A percentile compares a stretch with the other conserved stretches of the same genome.
phyloP scores from a whole-genome alignment of 768 basidiomycete species.

The Omphalotus guepiniiformis region DNA sequence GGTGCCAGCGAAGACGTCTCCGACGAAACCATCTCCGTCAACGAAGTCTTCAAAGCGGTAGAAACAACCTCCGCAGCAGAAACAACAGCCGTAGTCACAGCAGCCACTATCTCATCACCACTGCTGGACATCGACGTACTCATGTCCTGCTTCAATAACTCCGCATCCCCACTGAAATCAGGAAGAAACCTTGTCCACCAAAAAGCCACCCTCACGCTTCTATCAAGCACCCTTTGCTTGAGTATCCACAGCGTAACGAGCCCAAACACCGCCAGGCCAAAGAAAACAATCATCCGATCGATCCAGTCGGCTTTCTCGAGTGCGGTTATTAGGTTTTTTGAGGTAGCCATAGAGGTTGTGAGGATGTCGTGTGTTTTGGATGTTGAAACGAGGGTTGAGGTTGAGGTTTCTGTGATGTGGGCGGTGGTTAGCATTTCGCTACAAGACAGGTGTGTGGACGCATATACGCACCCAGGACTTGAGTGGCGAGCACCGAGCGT shows the following conservation, averaged over 20 bases:
- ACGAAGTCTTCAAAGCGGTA: no score
- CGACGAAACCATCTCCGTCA: no score
- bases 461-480: slow-evolving; percentile 67
- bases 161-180: no score
- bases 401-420: slow-evolving; percentile 61
- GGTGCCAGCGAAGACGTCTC: no score
- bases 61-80: no score
- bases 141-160: no score
- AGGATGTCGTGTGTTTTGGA: slow-evolving; percentile 76
- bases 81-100: no score
- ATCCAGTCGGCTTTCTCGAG: slow-evolving; percentile 91
- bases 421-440: no score
- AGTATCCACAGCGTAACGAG: slow-evolving; percentile 83
- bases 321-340: slow-evolving; percentile 79
- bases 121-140: no score
- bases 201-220: slow-evolving; percentile 71
- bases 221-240: slow-evolving; percentile 83
- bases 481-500: slow-evolving; percentile 76
- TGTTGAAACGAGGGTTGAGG: slow-evolving; percentile 68
- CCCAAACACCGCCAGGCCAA: slow-evolving; percentile 77
- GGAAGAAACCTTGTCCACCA: slow-evolving; percentile 87
- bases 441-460: neutral
- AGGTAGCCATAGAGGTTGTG: slow-evolving; percentile 65
- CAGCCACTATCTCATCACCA: no score
- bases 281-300: slow-evolving; percentile 82